Conservation (phyloP, 2,329 filamentous ascomycete genomes). For the Ceratocystis variospora region DNA sequence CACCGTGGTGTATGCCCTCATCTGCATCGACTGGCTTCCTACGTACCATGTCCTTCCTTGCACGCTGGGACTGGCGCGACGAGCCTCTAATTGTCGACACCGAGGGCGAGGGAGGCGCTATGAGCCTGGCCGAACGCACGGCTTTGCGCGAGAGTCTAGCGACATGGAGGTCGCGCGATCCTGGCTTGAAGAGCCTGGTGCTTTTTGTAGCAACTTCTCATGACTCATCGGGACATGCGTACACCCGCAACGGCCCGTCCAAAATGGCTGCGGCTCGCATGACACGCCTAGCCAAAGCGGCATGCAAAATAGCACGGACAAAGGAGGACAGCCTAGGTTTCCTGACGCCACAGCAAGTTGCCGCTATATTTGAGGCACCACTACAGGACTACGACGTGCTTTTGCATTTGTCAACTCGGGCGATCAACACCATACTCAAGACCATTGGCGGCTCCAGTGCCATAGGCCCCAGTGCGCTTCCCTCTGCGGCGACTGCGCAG, state of each 20-base stretch:
- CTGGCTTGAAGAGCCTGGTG: conserved; percentile 68
- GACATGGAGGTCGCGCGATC: conserved; percentile 78
- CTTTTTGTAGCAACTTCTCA: conserved; percentile 70
- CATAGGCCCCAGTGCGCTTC: conserved; percentile 28
- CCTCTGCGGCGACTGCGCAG: conserved; percentile 24
- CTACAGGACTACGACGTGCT: conserved; percentile 73
- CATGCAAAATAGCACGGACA: conserved; percentile 46
- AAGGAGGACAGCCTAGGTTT: conserved; percentile 41
- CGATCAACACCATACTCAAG: conserved; percentile 31
- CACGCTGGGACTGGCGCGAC: conserved; percentile 82
- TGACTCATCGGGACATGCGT: conserved; percentile 65
- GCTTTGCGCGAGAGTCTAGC: conserved; percentile 59
- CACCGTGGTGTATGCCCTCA: conserved; percentile 66
- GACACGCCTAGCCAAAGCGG: conserved; percentile 66
- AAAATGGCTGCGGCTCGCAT: conserved; percentile 76
- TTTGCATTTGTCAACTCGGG: conserved; percentile 52
- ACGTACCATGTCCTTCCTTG: conserved; percentile 63
- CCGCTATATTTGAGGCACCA: conserved; percentile 54
- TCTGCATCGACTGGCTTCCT: conserved; percentile 69
- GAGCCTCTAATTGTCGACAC: conserved; percentile 73
- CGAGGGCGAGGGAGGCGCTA: conserved; percentile 24
- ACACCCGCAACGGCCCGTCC: conserved; percentile 55
- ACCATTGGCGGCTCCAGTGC: conserved; percentile 27
- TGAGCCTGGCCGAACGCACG: conserved; percentile 44
- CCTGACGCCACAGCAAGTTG: conserved; percentile 25